Evolutionary conservation across 2,329 filamentous ascomycete species (phyloP).

Genomic region (Exophiala alcalophila): DNA sequence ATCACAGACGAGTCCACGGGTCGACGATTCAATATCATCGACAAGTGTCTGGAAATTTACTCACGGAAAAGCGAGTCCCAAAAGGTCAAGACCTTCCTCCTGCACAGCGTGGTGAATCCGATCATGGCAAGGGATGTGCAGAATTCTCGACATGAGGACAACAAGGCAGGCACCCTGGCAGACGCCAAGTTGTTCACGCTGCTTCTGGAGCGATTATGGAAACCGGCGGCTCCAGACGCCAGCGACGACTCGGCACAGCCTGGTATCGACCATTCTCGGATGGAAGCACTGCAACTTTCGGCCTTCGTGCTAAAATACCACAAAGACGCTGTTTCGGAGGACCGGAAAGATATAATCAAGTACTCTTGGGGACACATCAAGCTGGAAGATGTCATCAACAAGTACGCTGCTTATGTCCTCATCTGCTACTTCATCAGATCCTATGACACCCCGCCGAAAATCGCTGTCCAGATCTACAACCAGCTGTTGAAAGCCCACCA

Average conservation of each 20-base stretch:
- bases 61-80: slow-evolving; percentile 74
- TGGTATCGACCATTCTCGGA: slow-evolving; percentile 90
- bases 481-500: slow-evolving; percentile 89
- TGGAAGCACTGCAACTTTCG: slow-evolving; percentile 93
- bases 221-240: slow-evolving; percentile 75
- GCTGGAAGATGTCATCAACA: slow-evolving; percentile 98
- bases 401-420: slow-evolving; percentile 94
- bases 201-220: slow-evolving; percentile 92
- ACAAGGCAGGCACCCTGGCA: slow-evolving; percentile 68
- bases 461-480: slow-evolving; percentile 91
- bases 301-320: slow-evolving; percentile 96
- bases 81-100: slow-evolving; percentile 86
- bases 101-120: slow-evolving; percentile 90
- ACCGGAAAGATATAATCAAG: slow-evolving; percentile 96
- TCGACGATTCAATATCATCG: slow-evolving; percentile 76
- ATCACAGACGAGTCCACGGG: slow-evolving; percentile 81
- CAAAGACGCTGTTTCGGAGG: slow-evolving; percentile 79
- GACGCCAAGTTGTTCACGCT: slow-evolving; percentile 84
- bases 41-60: slow-evolving; percentile 85
- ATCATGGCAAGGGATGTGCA: slow-evolving; percentile 96
- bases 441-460: slow-evolving; percentile 94
- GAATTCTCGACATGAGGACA: slow-evolving; percentile 65
- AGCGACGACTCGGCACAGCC: slow-evolving; percentile 79
- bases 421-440: slow-evolving; percentile 97
- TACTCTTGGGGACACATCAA: slow-evolving; percentile 99